These are phyloP conservation scores for Lophiostoma macrostomum DNA, from an alignment of 495 filamentous ascomycete species.

Conservation along the genomic window DNA sequence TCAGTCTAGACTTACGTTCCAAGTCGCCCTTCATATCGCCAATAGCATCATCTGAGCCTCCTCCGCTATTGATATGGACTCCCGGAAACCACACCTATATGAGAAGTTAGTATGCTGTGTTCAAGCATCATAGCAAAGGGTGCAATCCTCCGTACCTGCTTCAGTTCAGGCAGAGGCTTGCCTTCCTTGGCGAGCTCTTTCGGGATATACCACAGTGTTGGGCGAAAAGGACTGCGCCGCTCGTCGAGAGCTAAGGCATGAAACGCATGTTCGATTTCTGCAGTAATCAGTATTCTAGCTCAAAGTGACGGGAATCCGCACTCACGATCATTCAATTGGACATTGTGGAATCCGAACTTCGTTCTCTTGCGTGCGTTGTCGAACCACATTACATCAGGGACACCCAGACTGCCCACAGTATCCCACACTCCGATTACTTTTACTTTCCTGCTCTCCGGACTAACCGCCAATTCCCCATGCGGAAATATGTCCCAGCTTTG, in stretches of 20 bases:
- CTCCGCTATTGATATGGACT: slow-evolving; percentile 53
- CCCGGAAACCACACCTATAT: slow-evolving; percentile 61
- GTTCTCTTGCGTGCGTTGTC: slow-evolving; percentile 13
- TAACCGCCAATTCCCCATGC: slow-evolving; percentile 9
- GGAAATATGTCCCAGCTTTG: slow-evolving; percentile 22
- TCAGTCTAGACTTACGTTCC: slow-evolving; percentile 14
- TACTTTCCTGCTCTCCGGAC: slow-evolving; percentile 37
- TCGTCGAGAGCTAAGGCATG: slow-evolving; percentile 62
- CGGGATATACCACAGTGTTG: slow-evolving; percentile 52
- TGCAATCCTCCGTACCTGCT: no score
- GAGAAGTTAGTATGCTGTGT: no score
- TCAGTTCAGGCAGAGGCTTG: slow-evolving; percentile 36
- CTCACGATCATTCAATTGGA: slow-evolving; percentile 25
- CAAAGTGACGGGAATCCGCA: not conserved
- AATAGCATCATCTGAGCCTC: slow-evolving; percentile 38
- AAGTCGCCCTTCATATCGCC: slow-evolving; percentile 21
- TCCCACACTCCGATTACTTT: slow-evolving; percentile 59
- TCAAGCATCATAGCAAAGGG: no score
- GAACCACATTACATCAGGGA: slow-evolving; percentile 33
- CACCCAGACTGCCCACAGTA: slow-evolving; percentile 52
- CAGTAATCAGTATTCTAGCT: slow-evolving; percentile 13
- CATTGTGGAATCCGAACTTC: slow-evolving; percentile 30
- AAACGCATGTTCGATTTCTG: slow-evolving; percentile 56
- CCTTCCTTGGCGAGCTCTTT: slow-evolving; percentile 25
- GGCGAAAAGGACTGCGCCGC: slow-evolving; percentile 49